Evolutionary conservation across 495 filamentous ascomycete species (phyloP).

Genomic region (Neurospora pannonica): DNA sequence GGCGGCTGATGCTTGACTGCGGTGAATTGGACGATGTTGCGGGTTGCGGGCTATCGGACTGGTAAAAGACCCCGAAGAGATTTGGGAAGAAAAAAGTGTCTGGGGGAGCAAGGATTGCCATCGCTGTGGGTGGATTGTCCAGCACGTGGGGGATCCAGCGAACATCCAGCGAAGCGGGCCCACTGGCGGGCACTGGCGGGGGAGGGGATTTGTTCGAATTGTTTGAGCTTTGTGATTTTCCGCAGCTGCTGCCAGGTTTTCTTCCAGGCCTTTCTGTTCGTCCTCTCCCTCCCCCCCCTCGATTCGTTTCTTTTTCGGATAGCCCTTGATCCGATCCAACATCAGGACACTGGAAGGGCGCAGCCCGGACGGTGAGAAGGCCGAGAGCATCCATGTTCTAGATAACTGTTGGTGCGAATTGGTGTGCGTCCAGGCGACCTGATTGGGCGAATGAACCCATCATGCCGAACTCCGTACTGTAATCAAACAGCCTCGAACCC

Average conservation of each 20-base stretch:
- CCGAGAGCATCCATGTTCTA: background rate
- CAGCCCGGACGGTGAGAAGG: background rate
- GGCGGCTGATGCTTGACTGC: background rate
- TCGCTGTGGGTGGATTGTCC: background rate
- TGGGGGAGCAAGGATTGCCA: background rate
- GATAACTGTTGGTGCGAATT: background rate
- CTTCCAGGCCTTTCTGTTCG: background rate
- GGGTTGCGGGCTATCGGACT: background rate
- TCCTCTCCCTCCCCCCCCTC: background rate
- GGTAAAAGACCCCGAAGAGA: background rate
- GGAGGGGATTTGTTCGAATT: background rate
- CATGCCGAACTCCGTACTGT: background rate
- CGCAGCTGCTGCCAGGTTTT: background rate
- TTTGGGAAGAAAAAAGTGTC: background rate
- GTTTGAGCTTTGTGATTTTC: background rate
- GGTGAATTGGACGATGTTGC: background rate
- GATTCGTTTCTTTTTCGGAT: background rate
- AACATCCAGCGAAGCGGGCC: background rate
- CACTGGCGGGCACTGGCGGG: background rate
- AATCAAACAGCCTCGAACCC: background rate
- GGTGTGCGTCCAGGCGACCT: background rate
- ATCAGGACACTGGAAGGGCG: background rate
- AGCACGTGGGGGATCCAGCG: background rate
- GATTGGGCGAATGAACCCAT: background rate
- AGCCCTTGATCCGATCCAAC: background rate